A percentile compares a stretch with the other conserved stretches of the same genome.
phyloP scores from a whole-genome alignment of 208 protist species.

The Vickermania spadyakhi region DNA sequence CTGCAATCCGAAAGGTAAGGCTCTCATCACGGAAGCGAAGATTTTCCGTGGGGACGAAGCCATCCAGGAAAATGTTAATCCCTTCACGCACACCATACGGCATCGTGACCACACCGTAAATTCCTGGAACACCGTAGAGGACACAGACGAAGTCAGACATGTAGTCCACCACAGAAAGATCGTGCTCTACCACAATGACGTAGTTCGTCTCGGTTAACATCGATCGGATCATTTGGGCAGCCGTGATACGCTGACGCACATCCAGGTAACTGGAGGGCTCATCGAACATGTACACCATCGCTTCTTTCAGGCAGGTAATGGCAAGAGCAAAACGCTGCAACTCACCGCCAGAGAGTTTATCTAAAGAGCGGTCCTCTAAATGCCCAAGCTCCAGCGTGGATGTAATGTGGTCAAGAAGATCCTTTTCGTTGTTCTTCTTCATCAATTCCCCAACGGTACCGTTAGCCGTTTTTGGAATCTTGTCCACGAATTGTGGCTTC shows the following conservation, averaged over 20 bases:
- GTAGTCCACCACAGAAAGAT: slow-evolving; percentile 99
- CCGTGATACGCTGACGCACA: slow-evolving; percentile 98
- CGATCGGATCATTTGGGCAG: slow-evolving; percentile 94
- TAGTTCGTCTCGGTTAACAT: slow-evolving; percentile 93
- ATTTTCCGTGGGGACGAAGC: slow-evolving; percentile 99
- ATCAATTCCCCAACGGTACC: slow-evolving; percentile 92
- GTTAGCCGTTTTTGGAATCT: slow-evolving; percentile 96
- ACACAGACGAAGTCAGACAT: slow-evolving; percentile 99
- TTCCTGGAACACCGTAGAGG: slow-evolving; percentile 98
- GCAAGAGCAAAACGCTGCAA: slow-evolving; percentile 99
- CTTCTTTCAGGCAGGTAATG: slow-evolving; percentile 82
- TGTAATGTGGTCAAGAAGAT: slow-evolving; percentile 78
- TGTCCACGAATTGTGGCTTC: slow-evolving; percentile 99
- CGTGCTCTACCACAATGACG: slow-evolving; percentile 99
- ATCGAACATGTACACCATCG: slow-evolving; percentile 99
- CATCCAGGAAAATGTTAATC: slow-evolving; percentile 99
- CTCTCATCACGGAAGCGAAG: slow-evolving; percentile 98
- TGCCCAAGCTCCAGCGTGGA: slow-evolving; percentile 89
- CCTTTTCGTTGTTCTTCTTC: slow-evolving; percentile 82
- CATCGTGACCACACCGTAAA: slow-evolving; percentile 99
- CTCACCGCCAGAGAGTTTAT: slow-evolving; percentile 99
- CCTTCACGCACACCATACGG: slow-evolving; percentile 99
- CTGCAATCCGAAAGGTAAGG: slow-evolving; percentile 93
- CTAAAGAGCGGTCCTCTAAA: slow-evolving; percentile 92
- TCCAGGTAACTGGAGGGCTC: slow-evolving; percentile 99